Evolutionary conservation across 177 flowering plant genomes (phyloP), one percentile per base, ranked within the genome.

Genomic region (Telopea speciosissima): DNA sequence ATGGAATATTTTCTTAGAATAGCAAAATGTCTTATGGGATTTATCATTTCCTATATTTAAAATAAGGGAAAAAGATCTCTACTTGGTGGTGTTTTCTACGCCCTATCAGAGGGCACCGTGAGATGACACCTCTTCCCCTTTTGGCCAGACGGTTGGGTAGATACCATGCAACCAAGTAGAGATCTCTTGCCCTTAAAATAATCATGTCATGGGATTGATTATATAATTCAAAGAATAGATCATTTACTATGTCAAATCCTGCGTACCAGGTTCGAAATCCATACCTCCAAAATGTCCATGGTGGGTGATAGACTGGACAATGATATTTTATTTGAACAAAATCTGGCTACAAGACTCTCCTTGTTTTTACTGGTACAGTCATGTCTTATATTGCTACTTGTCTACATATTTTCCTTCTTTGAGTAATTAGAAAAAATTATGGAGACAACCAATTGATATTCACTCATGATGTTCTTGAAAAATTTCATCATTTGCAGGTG

Each of bases 221-320:
- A 49, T 11, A 49, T 49, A 16, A 19, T 49, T 12, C 54, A 49
- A 13, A 5, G 54, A 49, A 36, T 49, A 3, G 54, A 49, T 12
- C 7, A 49, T 12, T 49, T 10, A 49, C 54, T 49, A 49, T 49
- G 54, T 49, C 14, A 12, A 49, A 12, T 58, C 61, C 33, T 66
- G 22, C 61, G 63, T 75, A 68, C 76, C 86, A 94, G 98, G 77
- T 89, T 80, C 68, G 67, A 84, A 8, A 78, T 89, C 21, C 75
- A 72, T 62, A 81, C 92, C 67, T 89, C 97, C 23, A 89, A 80
- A 76, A 91, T 95, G 92, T 91, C 94, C 76, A 95, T 95, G 99
- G 99, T 95, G 65, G 97, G 99, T 67, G 99, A 95, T 74, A 85
- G 97, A 77, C 70, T 95, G 44, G 99, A 95, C 74, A 95, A 97